phyloP scores from a whole-genome alignment of 2,329 filamentous ascomycete species.

The Aschersonia sp. region DNA sequence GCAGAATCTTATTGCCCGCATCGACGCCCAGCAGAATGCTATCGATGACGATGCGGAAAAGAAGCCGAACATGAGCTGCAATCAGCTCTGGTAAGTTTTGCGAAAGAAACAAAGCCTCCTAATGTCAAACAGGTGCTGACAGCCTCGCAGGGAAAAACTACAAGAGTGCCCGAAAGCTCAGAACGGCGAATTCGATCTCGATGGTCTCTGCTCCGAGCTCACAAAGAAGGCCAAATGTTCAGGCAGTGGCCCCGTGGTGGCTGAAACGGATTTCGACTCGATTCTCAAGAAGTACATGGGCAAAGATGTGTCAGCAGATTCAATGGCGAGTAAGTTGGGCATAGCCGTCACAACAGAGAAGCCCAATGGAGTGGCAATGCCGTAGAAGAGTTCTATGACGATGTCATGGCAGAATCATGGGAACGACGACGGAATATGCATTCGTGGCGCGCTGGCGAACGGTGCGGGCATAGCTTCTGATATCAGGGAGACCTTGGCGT shows the following conservation, averaged over 20 bases:
- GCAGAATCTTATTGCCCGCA: conserved; percentile 61
- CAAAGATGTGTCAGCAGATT: conserved; percentile 20
- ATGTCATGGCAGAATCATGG: neutral
- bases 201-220: conserved; percentile 81
- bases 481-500: too few species aligned
- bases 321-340: conserved; percentile 38
- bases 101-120: neutral
- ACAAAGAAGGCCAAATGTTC: conserved; percentile 94
- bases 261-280: conserved; percentile 74
- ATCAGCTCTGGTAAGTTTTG: conserved; percentile 72
- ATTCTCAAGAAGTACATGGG: conserved; percentile 54
- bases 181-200: conserved; percentile 83
- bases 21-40: conserved; percentile 59
- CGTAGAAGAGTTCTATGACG: neutral
- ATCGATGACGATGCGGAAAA: conserved; percentile 49
- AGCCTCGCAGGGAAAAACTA: conserved; percentile 61
- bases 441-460: too few species aligned
- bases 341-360: conserved; percentile 28
- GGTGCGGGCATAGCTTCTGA: too few species aligned
- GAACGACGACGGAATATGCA: too few species aligned
- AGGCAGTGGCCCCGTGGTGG: conserved; percentile 76
- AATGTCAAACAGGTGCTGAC: conserved; percentile 22
- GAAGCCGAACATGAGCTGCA: conserved; percentile 59
- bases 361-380: conserved; percentile 6
- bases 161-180: conserved; percentile 79